Percentiles rank a stretch among this genome's conserved stretches.
These are phyloP conservation scores for Lodderomyces beijingensis DNA, from an alignment of 1,139 yeast species.

Conservation along the genomic window DNA sequence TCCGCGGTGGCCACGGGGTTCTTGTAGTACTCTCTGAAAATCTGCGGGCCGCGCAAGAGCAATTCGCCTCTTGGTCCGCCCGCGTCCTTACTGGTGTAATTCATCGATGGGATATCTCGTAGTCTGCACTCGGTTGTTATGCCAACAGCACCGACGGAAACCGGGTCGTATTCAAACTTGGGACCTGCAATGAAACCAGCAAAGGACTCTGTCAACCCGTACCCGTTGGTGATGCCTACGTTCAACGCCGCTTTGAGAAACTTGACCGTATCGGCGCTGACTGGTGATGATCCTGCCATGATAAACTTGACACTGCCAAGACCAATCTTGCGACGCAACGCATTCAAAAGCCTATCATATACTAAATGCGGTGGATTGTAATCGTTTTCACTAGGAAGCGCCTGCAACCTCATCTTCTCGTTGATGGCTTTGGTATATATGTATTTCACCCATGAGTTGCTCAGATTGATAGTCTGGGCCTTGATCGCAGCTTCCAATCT, in stretches of 20 bases:
- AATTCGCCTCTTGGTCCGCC: constrained; percentile 42
- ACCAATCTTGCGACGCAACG: constrained; percentile 34
- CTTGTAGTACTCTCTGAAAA: constrained; percentile 33
- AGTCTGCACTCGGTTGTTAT: constrained; percentile 33
- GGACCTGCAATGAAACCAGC: constrained; percentile 36
- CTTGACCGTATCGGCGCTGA: constrained; percentile 36
- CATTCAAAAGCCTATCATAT: constrained; percentile 25
- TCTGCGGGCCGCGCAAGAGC: constrained; percentile 37
- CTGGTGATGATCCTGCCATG: constrained; percentile 43
- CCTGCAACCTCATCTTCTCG: constrained; percentile 29
- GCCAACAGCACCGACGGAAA: constrained; percentile 37
- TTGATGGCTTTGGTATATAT: constrained; percentile 27
- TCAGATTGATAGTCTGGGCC: constrained; percentile 36
- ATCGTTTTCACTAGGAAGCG: constrained; percentile 10
- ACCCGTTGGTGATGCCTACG: constrained; percentile 40
- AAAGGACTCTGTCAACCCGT: constrained; percentile 45
- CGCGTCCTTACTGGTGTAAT: constrained; percentile 25
- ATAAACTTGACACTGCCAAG: constrained; percentile 24
- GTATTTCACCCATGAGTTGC: constrained; percentile 27
- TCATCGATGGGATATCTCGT: constrained; percentile 38
- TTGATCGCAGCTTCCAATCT: constrained; percentile 44
- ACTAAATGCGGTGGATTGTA: constrained; percentile 19
- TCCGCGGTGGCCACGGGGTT: constrained; percentile 37
- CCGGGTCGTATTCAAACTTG: constrained; percentile 27
- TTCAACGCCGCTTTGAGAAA: constrained; percentile 38